Base-by-base conservation (phyloP, 352 stramenopile genomes). In the Elongisporangium undulatum region DNA sequence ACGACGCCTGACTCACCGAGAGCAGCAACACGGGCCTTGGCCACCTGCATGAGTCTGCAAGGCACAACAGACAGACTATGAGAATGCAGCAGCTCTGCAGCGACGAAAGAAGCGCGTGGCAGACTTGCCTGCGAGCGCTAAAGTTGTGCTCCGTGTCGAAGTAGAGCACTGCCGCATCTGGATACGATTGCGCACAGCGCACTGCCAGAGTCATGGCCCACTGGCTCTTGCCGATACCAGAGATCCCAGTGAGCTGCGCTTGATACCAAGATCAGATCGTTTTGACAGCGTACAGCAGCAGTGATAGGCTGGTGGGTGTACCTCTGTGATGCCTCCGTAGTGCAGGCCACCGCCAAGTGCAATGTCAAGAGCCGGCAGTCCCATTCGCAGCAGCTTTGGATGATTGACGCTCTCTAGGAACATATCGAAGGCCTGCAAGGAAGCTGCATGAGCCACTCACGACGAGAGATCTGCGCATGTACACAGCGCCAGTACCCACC, bases 141-240 rank as follows among this genome's bases (percentile, higher is more conserved):
- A 92, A 89, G 55, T 87, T 89, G 52, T 82, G 75, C 49, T 89
- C 82, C 4, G 71, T 75, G 51, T 94, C 82, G 50, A 92, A 77
- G 60, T 85, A 94, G 53, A 94, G 51, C 20, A 93, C 72, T 0
- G 56, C 63, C 16, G 70, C 66, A 4, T 85, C 64, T 4, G 71
- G 72, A 59, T 92, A 87, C 57, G 92, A 78, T 54, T 88, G 62
- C 7, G 76, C 74, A 51, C 82, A 93, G 15, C 75, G 63, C 48
- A 91, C 82, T 2, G 82, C 78, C 23, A 94, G 67, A n/a, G 79
- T 89, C 80, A 92, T 89, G 17, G 70, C 74, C 19, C 78, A 56
- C 63, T 94, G 85, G 49, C 74, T 87, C 63, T 94, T 94, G 48
- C 85, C 85, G 26, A 92, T 89, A 7, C 72, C 81, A 29, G 79